A percentile compares a stretch with the other conserved stretches of the same genome.
Conservation (phyloP, 352 stramenopile genomes). For the Globisporangium solare region DNA sequence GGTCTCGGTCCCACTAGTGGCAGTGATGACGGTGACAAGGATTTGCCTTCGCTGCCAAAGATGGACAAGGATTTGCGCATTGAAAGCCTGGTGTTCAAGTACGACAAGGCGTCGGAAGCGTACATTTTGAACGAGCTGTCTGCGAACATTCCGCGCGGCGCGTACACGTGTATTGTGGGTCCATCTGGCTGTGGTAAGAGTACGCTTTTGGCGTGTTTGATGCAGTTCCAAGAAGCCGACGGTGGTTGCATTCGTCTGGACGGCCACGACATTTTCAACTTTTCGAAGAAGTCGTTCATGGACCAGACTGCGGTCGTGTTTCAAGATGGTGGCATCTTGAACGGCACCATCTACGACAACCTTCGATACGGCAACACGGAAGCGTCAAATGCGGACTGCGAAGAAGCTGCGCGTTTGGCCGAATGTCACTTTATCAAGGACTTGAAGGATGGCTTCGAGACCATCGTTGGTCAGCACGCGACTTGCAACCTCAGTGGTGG, state of each 20-base stretch:
- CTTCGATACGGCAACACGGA: conserved; percentile 76
- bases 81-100: conserved; percentile 85
- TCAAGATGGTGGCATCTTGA: conserved; percentile 83
- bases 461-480: conserved; percentile 80
- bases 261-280: conserved; percentile 81
- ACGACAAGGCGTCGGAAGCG: conserved; percentile 79
- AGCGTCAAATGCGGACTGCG: conserved; percentile 75
- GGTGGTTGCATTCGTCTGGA: conserved; percentile 78
- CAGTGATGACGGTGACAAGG: conserved; percentile 51
- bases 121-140: conserved; percentile 78
- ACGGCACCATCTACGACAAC: conserved; percentile 87
- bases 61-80: conserved; percentile 79
- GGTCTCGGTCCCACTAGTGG: conserved; percentile 34
- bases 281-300: conserved; percentile 86
- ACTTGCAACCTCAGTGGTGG: conserved; percentile 85
- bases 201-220: conserved; percentile 81
- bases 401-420: conserved; percentile 70
- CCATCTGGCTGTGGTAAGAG: conserved; percentile 86
- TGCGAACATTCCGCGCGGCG: conserved; percentile 63
- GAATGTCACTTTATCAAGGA: conserved; percentile 84
- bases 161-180: conserved; percentile 84
- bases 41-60: conserved; percentile 69
- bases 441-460: conserved; percentile 79
- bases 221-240: conserved; percentile 86
- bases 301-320: conserved; percentile 85